phyloP scores from a whole-genome alignment of 2,329 filamentous ascomycete genomes.

The Remersonia thermophila region DNA sequence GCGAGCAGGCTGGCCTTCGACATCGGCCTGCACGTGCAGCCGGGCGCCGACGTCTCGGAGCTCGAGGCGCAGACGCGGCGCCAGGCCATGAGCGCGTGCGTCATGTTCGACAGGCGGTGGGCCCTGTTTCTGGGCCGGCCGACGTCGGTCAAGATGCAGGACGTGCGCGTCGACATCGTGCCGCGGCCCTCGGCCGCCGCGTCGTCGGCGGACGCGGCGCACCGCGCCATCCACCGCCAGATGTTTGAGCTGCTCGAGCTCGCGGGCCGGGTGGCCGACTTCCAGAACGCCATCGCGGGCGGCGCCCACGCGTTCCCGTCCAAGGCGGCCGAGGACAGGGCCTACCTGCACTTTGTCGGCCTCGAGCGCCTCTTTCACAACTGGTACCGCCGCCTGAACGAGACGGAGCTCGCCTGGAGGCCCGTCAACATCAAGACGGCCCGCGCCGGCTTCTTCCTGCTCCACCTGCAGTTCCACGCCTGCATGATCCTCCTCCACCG shows the following conservation, averaged over 20 bases:
- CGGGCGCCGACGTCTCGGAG: conserved; percentile 30
- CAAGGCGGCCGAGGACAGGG: conserved; percentile 29
- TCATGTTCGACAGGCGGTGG: conserved; percentile 44
- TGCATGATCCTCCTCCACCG: conserved; percentile 40
- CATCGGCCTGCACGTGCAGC: conserved; percentile 37
- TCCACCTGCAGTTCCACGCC: conserved; percentile 44
- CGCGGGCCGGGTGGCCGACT: conserved; percentile 38
- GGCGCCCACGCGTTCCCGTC: conserved; percentile 20
- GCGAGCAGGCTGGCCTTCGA: conserved; percentile 35
- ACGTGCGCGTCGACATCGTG: conserved; percentile 35
- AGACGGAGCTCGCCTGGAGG: conserved; percentile 34
- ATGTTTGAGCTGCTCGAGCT: conserved; percentile 44
- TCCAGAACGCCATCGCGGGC: conserved; percentile 22
- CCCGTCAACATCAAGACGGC: conserved; percentile 37
- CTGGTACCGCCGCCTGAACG: conserved; percentile 41
- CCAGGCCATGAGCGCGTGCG: conserved; percentile 39
- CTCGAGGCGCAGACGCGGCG: conserved; percentile 36
- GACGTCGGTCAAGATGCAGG: conserved; percentile 39
- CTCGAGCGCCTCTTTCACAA: conserved; percentile 41
- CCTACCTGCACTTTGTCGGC: conserved; percentile 37
- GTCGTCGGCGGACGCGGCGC: conserved; percentile 19
- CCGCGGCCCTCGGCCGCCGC: conserved; percentile 27
- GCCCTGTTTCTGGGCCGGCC: conserved; percentile 42
- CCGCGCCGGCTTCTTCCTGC: conserved; percentile 38
- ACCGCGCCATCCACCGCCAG: conserved; percentile 34